Percentiles rank a stretch among this genome's conserved stretches.
phyloP scores from a whole-genome alignment of 192 early-diverging fungal species.

The Podila verticillata region DNA sequence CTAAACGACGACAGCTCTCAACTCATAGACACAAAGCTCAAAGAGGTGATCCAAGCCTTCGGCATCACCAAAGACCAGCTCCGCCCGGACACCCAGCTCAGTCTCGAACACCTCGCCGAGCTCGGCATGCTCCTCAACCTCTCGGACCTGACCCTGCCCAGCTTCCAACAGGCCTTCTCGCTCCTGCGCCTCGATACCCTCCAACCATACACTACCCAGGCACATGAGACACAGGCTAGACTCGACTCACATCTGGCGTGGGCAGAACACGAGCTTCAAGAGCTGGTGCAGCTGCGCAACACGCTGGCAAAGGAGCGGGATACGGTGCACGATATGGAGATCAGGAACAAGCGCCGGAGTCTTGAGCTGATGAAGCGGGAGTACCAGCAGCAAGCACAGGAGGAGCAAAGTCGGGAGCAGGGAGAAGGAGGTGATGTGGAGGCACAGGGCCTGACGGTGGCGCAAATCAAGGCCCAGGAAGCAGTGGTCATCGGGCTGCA shows the following conservation, averaged over 20 bases:
- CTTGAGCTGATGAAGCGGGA: conserved; percentile 12
- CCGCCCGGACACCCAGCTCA: background rate
- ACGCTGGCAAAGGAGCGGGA: conserved; percentile 2
- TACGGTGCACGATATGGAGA: conserved; percentile 29
- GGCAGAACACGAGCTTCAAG: conserved; percentile 4
- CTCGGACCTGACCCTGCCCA: conserved; percentile 13
- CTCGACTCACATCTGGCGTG: background rate
- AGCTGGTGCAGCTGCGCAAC: conserved; percentile 8
- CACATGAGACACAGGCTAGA: background rate
- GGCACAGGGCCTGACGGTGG: conserved; percentile 9
- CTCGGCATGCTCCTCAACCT: conserved; percentile 26
- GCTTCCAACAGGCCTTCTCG: conserved; percentile 14
- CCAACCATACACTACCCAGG: background rate
- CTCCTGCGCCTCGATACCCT: conserved; percentile 10
- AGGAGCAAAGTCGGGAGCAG: conserved; percentile 11
- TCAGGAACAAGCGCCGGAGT: conserved; percentile 23
- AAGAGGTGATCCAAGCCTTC: conserved; percentile 20
- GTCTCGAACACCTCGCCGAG: conserved; percentile 15
- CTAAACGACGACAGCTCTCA: background rate
- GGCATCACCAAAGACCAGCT: conserved; percentile 11
- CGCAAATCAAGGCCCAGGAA: conserved; percentile 19
- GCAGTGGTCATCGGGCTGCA: conserved; percentile 2
- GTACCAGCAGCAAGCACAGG: background rate
- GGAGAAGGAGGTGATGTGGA: conserved; percentile 20
- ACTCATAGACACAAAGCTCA: conserved; percentile 13